A percentile compares a stretch with the other conserved stretches of the same genome.
Evolutionary conservation across 768 basidiomycete genomes (phyloP).

Genomic region (Mycena epipterygia): DNA sequence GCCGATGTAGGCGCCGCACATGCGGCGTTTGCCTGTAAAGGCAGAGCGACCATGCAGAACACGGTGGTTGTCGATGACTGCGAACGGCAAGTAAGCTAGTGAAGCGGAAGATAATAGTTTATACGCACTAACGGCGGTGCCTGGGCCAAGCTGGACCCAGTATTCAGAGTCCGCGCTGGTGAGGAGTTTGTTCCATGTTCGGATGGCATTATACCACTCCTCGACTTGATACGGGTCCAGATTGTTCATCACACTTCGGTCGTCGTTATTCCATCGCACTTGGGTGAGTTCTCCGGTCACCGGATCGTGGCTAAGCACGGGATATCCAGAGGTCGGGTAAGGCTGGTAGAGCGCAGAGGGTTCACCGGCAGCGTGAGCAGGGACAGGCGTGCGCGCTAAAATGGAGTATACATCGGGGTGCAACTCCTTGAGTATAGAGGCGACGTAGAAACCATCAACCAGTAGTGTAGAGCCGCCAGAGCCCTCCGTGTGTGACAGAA

Average conservation of each 20-base stretch:
- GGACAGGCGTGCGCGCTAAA: conserved; percentile 76
- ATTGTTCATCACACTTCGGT: conserved; percentile 84
- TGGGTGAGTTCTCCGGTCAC: conserved; percentile 73
- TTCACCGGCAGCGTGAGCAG: conserved; percentile 93
- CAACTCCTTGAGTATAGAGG: conserved; percentile 79
- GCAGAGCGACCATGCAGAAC: conserved; percentile 95
- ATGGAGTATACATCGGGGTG: conserved; percentile 79
- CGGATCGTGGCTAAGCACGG: conserved; percentile 78
- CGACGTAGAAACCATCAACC: conserved; percentile 95
- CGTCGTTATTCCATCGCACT: conserved; percentile 96
- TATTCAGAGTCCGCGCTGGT: conserved; percentile 89
- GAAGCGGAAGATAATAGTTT: neutral
- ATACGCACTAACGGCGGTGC: conserved; percentile 84
- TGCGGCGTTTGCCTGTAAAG: conserved; percentile 88
- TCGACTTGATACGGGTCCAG: conserved; percentile 74
- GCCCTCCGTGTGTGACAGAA: conserved; percentile 86
- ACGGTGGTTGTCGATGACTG: conserved; percentile 95
- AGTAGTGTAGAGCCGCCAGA: conserved; percentile 91
- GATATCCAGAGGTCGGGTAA: conserved; percentile 70
- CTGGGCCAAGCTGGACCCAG: conserved; percentile 91
- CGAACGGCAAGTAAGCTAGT: neutral
- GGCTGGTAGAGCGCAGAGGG: conserved; percentile 67
- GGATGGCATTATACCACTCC: conserved; percentile 88
- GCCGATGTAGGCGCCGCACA: conserved; percentile 97
- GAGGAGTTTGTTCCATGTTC: conserved; percentile 81